phyloP scores from a whole-genome alignment of 2,329 filamentous ascomycete species.

The Colletotrichum falcatum region DNA sequence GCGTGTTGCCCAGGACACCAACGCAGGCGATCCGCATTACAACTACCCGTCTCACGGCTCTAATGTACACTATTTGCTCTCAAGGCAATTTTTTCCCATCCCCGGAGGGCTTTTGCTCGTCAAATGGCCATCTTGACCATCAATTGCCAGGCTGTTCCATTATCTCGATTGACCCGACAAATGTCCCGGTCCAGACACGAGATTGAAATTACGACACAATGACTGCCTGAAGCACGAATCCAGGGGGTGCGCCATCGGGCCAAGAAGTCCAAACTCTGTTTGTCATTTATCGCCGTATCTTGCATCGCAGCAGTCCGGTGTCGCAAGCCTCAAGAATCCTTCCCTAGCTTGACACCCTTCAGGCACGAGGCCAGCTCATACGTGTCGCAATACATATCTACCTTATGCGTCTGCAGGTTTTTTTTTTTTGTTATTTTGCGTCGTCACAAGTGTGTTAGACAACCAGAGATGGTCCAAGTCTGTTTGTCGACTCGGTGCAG shows the following conservation, averaged over 20 bases:
- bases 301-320: slow-evolving; percentile 22
- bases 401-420: slow-evolving; percentile 4
- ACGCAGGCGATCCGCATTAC: slow-evolving; percentile 42
- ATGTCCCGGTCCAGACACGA: slow-evolving; percentile 28
- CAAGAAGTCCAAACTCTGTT: slow-evolving; percentile 33
- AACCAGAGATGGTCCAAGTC: background rate
- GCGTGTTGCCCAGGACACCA: slow-evolving; percentile 45
- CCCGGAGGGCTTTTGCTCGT: slow-evolving; percentile 34
- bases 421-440: slow-evolving; percentile 13
- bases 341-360: slow-evolving; percentile 3
- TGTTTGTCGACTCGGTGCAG: slow-evolving; percentile 39
- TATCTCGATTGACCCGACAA: slow-evolving; percentile 33
- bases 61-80: slow-evolving; percentile 40
- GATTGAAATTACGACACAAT: slow-evolving; percentile 25
- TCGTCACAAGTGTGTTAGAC: slow-evolving; percentile 29
- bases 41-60: slow-evolving; percentile 37
- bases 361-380: background rate
- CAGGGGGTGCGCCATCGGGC: slow-evolving; percentile 25
- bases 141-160: slow-evolving; percentile 15
- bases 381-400: background rate
- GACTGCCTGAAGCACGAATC: slow-evolving; percentile 26
- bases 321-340: slow-evolving; percentile 22
- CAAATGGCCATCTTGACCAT: slow-evolving; percentile 16
- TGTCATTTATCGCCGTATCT: slow-evolving; percentile 31
- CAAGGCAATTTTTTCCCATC: slow-evolving; percentile 38